Conservation (phyloP, 2,329 filamentous ascomycete species). For the Curvularia eragrostidis region DNA sequence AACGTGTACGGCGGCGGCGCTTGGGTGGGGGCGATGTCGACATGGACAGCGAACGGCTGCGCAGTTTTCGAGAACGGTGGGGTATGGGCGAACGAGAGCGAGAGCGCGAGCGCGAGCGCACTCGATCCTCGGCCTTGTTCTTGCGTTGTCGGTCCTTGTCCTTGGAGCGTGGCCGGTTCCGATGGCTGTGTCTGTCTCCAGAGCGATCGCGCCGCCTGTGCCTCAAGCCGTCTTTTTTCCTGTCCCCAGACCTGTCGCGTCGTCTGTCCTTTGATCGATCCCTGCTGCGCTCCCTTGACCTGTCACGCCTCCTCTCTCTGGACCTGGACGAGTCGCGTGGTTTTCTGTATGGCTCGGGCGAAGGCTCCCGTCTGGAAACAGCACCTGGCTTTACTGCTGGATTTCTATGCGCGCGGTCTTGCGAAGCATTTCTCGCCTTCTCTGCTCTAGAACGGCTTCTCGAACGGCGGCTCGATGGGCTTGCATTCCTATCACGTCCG, state of each 20-base stretch:
- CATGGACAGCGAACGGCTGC: conserved; percentile 34
- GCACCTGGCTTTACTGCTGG: conserved; percentile 19
- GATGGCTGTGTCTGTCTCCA: conserved; percentile 16
- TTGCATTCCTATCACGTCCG: conserved; percentile 24
- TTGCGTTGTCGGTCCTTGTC: conserved; percentile 26
- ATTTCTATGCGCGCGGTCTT: conserved; percentile 25
- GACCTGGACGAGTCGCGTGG: conserved; percentile 27
- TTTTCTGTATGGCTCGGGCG: conserved; percentile 41
- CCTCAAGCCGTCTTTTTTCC: conserved; percentile 18
- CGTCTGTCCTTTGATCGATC: conserved; percentile 25
- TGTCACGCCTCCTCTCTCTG: conserved; percentile 22
- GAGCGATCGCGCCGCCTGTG: conserved; percentile 31
- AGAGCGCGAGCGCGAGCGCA: conserved; percentile 37
- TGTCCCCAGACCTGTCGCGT: conserved; percentile 28
- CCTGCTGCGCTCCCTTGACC: conserved; percentile 18
- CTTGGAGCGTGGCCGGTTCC: conserved; percentile 27
- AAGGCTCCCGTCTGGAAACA: conserved; percentile 23
- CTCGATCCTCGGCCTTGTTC: conserved; percentile 23
- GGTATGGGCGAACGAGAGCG: conserved; percentile 38
- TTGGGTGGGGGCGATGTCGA: conserved; percentile 43
- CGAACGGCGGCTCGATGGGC: conserved; percentile 22
- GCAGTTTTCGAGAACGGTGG: conserved; percentile 33
- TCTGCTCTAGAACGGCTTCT: conserved; percentile 26
- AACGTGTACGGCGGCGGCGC: conserved; percentile 42
- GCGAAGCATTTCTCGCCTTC: conserved; percentile 18